Base-by-base conservation (phyloP, 2,329 filamentous ascomycete species). In the Rasamsonia emersonii region DNA sequence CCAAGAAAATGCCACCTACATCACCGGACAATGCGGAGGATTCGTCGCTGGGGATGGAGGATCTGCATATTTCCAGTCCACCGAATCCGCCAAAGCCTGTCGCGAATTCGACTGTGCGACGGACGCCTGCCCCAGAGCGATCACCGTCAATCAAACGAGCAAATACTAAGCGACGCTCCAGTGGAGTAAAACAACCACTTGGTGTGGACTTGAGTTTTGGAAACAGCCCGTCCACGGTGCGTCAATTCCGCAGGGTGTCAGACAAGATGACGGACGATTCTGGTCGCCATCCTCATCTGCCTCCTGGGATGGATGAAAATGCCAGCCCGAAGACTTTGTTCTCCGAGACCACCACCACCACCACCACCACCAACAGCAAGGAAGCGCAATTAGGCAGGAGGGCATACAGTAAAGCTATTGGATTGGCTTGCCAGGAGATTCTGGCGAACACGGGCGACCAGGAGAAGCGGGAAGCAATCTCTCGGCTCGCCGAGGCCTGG, bases 161-260 rank as follows among this genome's bases (percentile, higher is more conserved):
- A 33, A 58, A 51, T 36, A 56, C 50, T 18, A 67, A 63, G 44
- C 53, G 64, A 33, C 49, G 55, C 24, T 61, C 61, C 7, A 68
- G 63, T 35, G 68, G 68, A 2, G 58, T 75, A 1, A 86, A 85
- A 58, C 79, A 84, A 42, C 88, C 89, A 0, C 70, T 95, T 2
- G 86, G 86, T 34, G 73, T 91, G 2, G 86, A 96, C 50, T 79
- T 93, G 68, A 93, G 82, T 4, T 96, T 93, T 60, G 91, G 89
- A 31, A 96, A 96, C 58, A 82, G 80, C 5, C 85, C 84, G 2
- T 95, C 89, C 1, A 94, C 88, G 10, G 85, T 93, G 44, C 80
- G 88, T 33, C 79, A 93, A 32, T 96, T 95, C 66, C 83, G 85
- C 42, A 77, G 89, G 15, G 86, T 93, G 1, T 91, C 88, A 0